Percentiles rank a stretch among this genome's conserved stretches.
Evolutionary conservation across 768 basidiomycete species (phyloP).

Genomic region (Exsudoporus frostii): DNA sequence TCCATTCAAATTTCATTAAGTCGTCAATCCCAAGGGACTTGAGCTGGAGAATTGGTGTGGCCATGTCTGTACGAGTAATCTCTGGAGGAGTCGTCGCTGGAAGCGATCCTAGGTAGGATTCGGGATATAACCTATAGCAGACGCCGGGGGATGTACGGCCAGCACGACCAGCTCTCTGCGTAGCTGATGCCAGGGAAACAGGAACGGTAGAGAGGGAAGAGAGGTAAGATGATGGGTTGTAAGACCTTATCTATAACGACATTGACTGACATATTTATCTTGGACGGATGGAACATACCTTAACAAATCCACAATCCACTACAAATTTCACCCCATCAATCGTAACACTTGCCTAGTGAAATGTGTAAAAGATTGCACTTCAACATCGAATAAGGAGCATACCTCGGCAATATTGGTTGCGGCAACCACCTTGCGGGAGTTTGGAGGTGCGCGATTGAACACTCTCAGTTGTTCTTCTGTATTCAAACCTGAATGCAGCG

Average conservation of each 20-base stretch:
- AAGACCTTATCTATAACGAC: slow-evolving; percentile 71
- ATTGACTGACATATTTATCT: not conserved
- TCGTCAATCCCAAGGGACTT: slow-evolving; percentile 96
- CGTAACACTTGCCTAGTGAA: slow-evolving; percentile 81
- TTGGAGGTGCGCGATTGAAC: slow-evolving; percentile 73
- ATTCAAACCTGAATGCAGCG: slow-evolving; percentile 86
- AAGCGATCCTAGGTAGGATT: slow-evolving; percentile 56
- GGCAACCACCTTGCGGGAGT: slow-evolving; percentile 85
- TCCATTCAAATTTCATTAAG: slow-evolving; percentile 94
- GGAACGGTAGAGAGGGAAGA: slow-evolving; percentile 83
- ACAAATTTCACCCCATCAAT: slow-evolving; percentile 96
- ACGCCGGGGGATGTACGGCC: slow-evolving; percentile 91
- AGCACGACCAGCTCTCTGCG: slow-evolving; percentile 91
- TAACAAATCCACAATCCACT: slow-evolving; percentile 92
- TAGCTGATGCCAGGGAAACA: slow-evolving; percentile 84
- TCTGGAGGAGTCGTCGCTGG: slow-evolving; percentile 79
- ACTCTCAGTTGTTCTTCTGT: slow-evolving; percentile 85
- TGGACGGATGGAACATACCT: slow-evolving; percentile 47
- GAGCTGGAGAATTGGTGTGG: slow-evolving; percentile 87
- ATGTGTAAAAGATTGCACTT: not conserved
- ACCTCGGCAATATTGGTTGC: slow-evolving; percentile 97
- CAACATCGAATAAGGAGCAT: slow-evolving; percentile 3
- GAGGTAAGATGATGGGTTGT: slow-evolving; percentile 82
- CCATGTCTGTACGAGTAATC: slow-evolving; percentile 87
- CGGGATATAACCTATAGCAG: slow-evolving; percentile 88